Evolutionary conservation across 1,284 basidiomycete species (phyloP).

Genomic region (Marasmius sp.): DNA sequence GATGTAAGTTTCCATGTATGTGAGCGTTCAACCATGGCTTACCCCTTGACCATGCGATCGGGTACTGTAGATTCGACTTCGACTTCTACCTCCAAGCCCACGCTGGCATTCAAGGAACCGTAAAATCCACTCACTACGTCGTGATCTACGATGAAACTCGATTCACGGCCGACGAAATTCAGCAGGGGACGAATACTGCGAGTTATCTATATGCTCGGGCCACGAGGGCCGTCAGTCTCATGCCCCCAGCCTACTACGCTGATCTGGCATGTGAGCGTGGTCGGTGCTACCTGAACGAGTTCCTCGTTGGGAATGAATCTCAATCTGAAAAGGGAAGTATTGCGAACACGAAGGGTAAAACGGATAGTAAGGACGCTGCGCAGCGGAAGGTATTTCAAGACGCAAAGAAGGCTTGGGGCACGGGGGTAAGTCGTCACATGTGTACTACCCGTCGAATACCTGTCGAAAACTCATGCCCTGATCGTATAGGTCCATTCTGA

Average conservation of each 20-base stretch:
- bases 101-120: constrained; percentile 63
- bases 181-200: constrained; percentile 62
- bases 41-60: neutral
- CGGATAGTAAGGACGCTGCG: constrained; percentile 42
- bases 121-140: constrained; percentile 71
- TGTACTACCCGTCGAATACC: neutral
- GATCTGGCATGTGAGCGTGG: constrained; percentile 77
- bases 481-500: no score
- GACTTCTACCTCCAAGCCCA: constrained; percentile 83
- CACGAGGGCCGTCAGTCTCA: constrained; percentile 73
- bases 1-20: constrained; percentile 39
- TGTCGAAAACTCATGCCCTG: no score
- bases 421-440: constrained; percentile 40
- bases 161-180: constrained; percentile 64
- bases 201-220: constrained; percentile 75
- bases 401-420: constrained; percentile 59
- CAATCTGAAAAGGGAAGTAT: neutral
- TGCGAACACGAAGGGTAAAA: neutral
- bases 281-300: constrained; percentile 66
- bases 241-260: constrained; percentile 76
- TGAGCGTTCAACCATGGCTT: neutral
- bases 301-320: constrained; percentile 36
- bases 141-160: constrained; percentile 72
- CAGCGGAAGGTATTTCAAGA: constrained; percentile 46
- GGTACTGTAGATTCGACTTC: constrained; percentile 54